Percentiles rank a stretch among this genome's conserved stretches.
Evolutionary conservation across 2,329 filamentous ascomycete genomes (phyloP).

Genomic region (Rhinocladiella similis): DNA sequence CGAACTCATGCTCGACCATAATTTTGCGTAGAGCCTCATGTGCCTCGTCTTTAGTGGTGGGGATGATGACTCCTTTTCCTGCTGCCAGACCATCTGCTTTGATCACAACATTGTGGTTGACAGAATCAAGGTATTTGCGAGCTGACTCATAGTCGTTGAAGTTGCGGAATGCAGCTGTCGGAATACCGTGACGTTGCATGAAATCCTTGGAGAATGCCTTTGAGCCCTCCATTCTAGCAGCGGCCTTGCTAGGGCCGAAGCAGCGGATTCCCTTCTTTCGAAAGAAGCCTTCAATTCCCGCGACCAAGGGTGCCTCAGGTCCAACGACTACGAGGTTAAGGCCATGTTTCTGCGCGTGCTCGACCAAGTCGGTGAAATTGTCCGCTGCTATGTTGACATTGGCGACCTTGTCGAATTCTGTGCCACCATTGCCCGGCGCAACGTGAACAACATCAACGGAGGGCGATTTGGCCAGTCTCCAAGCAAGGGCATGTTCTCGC

Average conservation of each 20-base stretch:
- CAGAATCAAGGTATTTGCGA: slow-evolving; percentile 68
- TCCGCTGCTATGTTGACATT: slow-evolving; percentile 74
- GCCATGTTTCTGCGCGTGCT: slow-evolving; percentile 69
- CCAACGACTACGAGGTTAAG: slow-evolving; percentile 86
- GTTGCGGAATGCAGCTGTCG: slow-evolving; percentile 87
- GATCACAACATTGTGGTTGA: slow-evolving; percentile 79
- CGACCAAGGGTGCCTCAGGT: slow-evolving; percentile 90
- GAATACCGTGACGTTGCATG: slow-evolving; percentile 87
- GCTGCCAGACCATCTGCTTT: slow-evolving; percentile 91
- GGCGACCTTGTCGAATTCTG: slow-evolving; percentile 61
- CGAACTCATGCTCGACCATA: slow-evolving; percentile 87
- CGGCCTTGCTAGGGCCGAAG: slow-evolving; percentile 83
- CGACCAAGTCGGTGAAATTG: slow-evolving; percentile 75
- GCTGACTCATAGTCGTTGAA: slow-evolving; percentile 77
- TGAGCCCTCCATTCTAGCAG: slow-evolving; percentile 89
- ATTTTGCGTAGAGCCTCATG: slow-evolving; percentile 80
- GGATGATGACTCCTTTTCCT: slow-evolving; percentile 94
- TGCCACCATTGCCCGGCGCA: slow-evolving; percentile 83
- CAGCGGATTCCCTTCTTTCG: slow-evolving; percentile 69
- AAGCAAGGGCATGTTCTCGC: slow-evolving; percentile 89
- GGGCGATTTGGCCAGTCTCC: slow-evolving; percentile 85
- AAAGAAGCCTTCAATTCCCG: slow-evolving; percentile 85
- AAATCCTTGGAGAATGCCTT: slow-evolving; percentile 98
- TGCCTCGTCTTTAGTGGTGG: slow-evolving; percentile 77
- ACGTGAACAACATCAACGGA: slow-evolving; percentile 72